phyloP scores from a whole-genome alignment of 1,284 basidiomycete species.

The Puccinia coronata region DNA sequence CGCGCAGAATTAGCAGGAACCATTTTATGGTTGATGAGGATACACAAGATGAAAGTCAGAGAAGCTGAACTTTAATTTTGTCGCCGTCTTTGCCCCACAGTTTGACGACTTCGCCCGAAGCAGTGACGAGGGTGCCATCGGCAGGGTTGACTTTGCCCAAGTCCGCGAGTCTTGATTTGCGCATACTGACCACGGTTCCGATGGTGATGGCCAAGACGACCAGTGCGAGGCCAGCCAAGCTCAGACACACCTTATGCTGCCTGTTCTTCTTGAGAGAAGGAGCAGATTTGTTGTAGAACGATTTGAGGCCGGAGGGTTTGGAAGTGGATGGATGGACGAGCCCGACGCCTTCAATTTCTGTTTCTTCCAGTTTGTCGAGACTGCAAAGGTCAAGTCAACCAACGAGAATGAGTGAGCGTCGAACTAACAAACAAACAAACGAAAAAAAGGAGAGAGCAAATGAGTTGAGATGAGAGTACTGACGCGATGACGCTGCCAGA shows the following conservation, averaged over 20 bases:
- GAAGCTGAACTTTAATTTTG: conserved; percentile 31
- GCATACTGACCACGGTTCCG: conserved; percentile 21
- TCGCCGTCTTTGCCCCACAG: conserved; percentile 47
- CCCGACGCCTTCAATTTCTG: conserved; percentile 29
- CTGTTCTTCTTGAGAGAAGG: neutral
- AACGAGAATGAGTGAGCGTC: neutral
- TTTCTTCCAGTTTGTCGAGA: conserved; percentile 26
- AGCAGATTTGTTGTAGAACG: neutral
- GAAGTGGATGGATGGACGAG: conserved; percentile 23
- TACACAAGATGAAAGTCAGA: neutral
- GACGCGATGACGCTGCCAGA: conserved; percentile 25
- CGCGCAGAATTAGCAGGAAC: neutral
- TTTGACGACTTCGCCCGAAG: neutral
- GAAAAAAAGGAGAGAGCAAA: neutral
- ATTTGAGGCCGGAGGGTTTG: neutral
- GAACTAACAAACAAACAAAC: no score
- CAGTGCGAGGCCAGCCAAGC: neutral
- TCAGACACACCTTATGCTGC: neutral
- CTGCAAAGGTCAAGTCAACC: neutral
- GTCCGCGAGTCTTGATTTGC: conserved; percentile 15
- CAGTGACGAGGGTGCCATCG: neutral
- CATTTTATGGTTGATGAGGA: neutral
- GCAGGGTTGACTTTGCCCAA: neutral
- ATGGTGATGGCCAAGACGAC: conserved; percentile 25
- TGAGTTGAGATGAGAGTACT: neutral